These are phyloP conservation scores for Pisolithus thermaeus DNA, from an alignment of 1,284 basidiomycete genomes.

Conservation along the genomic window DNA sequence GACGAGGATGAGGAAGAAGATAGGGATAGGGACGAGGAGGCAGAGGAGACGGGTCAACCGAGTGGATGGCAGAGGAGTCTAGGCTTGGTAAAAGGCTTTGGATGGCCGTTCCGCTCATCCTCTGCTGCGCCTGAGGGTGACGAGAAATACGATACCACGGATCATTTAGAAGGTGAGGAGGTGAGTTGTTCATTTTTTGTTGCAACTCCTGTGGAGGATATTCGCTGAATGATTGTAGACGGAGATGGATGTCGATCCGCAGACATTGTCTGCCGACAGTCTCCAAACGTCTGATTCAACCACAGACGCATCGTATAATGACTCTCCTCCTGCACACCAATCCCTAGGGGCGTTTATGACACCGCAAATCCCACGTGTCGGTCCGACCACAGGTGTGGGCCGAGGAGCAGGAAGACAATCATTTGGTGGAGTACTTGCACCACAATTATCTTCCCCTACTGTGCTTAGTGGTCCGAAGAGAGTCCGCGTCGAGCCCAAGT, in stretches of 20 bases:
- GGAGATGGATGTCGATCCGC: constrained; percentile 2
- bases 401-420: constrained; percentile 24
- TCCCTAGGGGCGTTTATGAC: constrained; percentile 48
- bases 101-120: constrained; percentile 32
- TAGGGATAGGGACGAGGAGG: constrained; percentile 4
- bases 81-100: constrained; percentile 26
- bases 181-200: not conserved
- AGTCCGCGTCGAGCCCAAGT: constrained; percentile 43
- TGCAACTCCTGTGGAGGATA: no score
- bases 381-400: constrained; percentile 9
- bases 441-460: constrained; percentile 8
- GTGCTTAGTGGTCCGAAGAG: constrained; percentile 26
- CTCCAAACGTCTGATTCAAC: not conserved
- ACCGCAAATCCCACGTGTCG: constrained; percentile 31
- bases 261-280: not conserved
- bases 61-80: constrained; percentile 31
- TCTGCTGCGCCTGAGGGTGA: constrained; percentile 17
- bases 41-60: constrained; percentile 1
- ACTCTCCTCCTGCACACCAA: constrained; percentile 7
- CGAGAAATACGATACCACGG: not conserved
- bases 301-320: not conserved
- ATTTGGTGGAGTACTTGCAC: constrained; percentile 4
- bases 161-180: constrained; percentile 3
- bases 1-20: constrained; percentile 11
- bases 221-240: not conserved